Percentiles rank a stretch among this genome's conserved stretches.
These are phyloP conservation scores for Herpetospermum pedunculosum DNA, from an alignment of 306 rosid species.

Conservation along the genomic window DNA sequence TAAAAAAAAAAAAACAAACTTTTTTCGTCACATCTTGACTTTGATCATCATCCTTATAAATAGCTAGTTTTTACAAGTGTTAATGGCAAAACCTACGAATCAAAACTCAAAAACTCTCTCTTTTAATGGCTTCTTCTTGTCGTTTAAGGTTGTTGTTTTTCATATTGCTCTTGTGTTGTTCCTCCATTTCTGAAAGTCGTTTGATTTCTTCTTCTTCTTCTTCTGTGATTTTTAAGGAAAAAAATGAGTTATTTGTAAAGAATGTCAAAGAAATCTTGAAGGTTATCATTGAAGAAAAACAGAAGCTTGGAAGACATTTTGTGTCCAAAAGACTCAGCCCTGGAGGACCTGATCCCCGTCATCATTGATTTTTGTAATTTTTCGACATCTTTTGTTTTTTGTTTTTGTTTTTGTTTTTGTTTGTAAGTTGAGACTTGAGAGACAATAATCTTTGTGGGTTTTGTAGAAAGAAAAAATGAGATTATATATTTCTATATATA, in stretches of 20 bases:
- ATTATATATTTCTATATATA: not conserved
- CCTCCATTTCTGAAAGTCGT: not conserved
- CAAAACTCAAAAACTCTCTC: too few species aligned
- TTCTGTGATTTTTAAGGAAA: too few species aligned
- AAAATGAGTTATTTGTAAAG: not conserved
- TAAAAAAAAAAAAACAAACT: not conserved
- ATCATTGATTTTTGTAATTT: not conserved
- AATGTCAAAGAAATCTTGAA: not conserved
- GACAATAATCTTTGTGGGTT: not conserved
- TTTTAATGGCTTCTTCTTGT: too few species aligned
- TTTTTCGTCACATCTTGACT: not conserved
- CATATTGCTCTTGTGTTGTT: not conserved
- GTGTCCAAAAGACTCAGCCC: constrained; percentile 7
- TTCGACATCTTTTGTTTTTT: not conserved
- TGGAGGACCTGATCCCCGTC: constrained; percentile 9
- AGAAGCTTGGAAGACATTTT: constrained; percentile 5
- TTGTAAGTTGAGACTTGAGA: not conserved
- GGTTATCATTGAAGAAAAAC: not conserved
- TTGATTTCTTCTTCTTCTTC: not conserved
- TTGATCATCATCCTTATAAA: too few species aligned
- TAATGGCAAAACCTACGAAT: too few species aligned
- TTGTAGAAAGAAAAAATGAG: not conserved
- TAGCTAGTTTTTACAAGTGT: too few species aligned
- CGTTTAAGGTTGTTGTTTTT: too few species aligned
- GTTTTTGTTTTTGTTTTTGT: not conserved